phyloP scores from a whole-genome alignment of 257 asterid species.

The Salvia hispanica region DNA sequence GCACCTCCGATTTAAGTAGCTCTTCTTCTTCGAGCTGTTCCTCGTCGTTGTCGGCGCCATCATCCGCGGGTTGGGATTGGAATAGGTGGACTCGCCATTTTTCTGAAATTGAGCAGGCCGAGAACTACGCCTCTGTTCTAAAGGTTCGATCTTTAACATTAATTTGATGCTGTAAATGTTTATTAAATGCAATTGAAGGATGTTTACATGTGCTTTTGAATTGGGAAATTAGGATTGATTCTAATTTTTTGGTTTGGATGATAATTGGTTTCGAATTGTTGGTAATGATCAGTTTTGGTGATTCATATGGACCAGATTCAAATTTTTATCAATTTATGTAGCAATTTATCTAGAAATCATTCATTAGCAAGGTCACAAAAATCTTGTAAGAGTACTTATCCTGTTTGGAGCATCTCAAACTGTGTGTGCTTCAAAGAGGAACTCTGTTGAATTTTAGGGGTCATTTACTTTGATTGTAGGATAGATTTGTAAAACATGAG shows the following conservation, averaged over 20 bases:
- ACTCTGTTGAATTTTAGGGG: not conserved
- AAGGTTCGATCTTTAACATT: constrained; percentile 49
- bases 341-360: not conserved
- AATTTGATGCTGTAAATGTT: constrained; percentile 18
- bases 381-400: not conserved
- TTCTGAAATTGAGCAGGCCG: constrained; percentile 86
- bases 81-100: constrained; percentile 83
- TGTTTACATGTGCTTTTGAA: not conserved
- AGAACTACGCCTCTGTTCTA: constrained; percentile 71
- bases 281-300: constrained; percentile 11
- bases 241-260: not conserved
- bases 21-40: constrained; percentile 46
- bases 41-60: constrained; percentile 26
- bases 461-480: no score
- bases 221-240: not conserved
- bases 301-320: not conserved
- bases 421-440: not conserved
- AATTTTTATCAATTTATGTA: not conserved
- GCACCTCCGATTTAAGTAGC: constrained; percentile 26
- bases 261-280: not conserved
- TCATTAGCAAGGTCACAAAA: no score
- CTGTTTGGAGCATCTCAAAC: constrained; percentile 9
- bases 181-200: not conserved
- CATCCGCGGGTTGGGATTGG: constrained; percentile 83
- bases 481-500: no score